phyloP scores from a whole-genome alignment of 1,284 basidiomycete genomes.

The Grifola frondosa region DNA sequence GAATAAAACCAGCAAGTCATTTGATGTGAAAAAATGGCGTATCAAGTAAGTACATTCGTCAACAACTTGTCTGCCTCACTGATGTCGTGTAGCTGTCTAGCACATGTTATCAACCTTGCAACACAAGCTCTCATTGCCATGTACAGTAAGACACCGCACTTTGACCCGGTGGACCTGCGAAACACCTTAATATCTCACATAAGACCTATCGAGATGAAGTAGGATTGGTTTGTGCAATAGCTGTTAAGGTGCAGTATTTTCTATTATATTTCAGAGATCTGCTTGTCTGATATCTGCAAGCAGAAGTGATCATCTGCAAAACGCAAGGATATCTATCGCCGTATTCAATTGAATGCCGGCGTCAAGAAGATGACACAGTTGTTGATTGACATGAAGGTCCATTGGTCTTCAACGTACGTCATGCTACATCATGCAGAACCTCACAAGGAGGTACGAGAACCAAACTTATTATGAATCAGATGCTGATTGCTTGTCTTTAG shows the following conservation, averaged over 20 bases:
- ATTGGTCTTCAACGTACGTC: conserved; percentile 41
- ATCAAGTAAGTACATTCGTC: conserved; percentile 31
- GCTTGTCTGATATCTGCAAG: too few species aligned
- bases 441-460: conserved; percentile 20
- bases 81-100: conserved; percentile 38
- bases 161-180: conserved; percentile 22
- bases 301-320: conserved; percentile 36
- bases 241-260: conserved; percentile 34
- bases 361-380: conserved; percentile 18
- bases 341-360: conserved; percentile 21
- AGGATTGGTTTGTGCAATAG: conserved; percentile 30
- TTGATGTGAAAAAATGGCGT: conserved; percentile 8
- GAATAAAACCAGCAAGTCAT: conserved; percentile 12
- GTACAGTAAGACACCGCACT: conserved; percentile 32
- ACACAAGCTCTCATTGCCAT: conserved; percentile 34
- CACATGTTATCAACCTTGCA: conserved; percentile 39
- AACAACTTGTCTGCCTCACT: too few species aligned
- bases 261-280: background rate
- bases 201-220: conserved; percentile 27
- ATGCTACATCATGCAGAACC: conserved; percentile 35
- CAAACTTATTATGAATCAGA: too few species aligned
- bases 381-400: conserved; percentile 40
- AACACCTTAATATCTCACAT: conserved; percentile 10
- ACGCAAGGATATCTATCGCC: conserved; percentile 30
- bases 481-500: too few species aligned